Conservation (phyloP, 148 eudicot species). For the Heliosperma pusillum region DNA sequence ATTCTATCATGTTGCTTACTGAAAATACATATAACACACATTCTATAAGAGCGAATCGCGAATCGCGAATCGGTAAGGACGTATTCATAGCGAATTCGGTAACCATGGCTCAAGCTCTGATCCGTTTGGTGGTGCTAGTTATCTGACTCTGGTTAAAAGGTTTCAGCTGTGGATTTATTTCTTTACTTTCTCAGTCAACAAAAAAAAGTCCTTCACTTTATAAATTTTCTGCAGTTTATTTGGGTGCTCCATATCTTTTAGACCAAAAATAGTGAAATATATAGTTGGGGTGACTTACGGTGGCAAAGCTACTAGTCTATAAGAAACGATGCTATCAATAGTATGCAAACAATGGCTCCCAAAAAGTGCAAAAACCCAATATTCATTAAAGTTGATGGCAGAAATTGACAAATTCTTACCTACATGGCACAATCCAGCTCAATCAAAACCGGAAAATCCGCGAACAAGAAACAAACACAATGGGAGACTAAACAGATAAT, state of each 20-base stretch:
- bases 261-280: background rate
- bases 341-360: background rate
- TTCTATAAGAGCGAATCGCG: too few relatives aligned
- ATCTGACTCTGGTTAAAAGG: background rate
- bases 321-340: background rate
- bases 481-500: too few relatives aligned
- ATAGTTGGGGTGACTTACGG: background rate
- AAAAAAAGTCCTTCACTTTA: background rate
- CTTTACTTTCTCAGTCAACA: background rate
- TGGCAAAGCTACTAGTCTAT: background rate
- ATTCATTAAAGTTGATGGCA: too few relatives aligned
- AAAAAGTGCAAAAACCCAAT: background rate
- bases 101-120: background rate
- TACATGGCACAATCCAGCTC: too few relatives aligned
- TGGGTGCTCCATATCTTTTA: background rate
- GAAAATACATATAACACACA: too few relatives aligned
- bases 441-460: too few relatives aligned
- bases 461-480: too few relatives aligned
- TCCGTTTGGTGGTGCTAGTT: background rate
- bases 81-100: too few relatives aligned
- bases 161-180: background rate
- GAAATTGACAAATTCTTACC: too few relatives aligned
- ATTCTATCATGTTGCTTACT: too few relatives aligned
- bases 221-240: background rate
- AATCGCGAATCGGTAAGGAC: too few relatives aligned